Evolutionary conservation across 225 moss, liverwort and hornwort genomes (phyloP), one percentile per base, ranked within the genome.

Genomic region (Pleurozium schreberi): DNA sequence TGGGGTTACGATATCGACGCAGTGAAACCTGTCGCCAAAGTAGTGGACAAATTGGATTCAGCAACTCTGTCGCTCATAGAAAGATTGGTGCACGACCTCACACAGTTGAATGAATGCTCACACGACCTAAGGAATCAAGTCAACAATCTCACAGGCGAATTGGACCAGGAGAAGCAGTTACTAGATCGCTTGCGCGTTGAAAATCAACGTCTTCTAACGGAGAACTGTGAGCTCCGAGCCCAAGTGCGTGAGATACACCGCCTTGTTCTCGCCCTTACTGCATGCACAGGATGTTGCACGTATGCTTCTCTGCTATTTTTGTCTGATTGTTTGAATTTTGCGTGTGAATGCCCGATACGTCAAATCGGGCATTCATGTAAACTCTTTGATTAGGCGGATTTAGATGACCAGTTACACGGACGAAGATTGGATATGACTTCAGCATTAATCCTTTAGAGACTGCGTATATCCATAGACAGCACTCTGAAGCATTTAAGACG

Each of bases 1-100:
- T 96, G 96, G 96, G 95, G 95, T n/a, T 96, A 95, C 89, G 95
- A 95, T 87, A 89, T 88, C 74, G 92, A 92, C 69, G 89, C 92
- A 47, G 91, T 91, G 87, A 92, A 92, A 78, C 92, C 95, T 47
- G 90, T 95, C 50, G 89, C 92, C 70, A 93, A 90, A 73, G 92
- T 95, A 36, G 88, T 96, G 90, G 93, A 92, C 52, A 92, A 92
- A 53, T 82, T 95, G 85, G 96, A 96, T 88, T 77, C 92, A 47
- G 94, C 91, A 50, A 75, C 96, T 43, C 87, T 95, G 36, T 91
- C 88, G 71, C 94, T 96, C 43, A 85, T 95, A 34, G 95, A 95
- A 86, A 95, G 94, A 80, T 83, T 96, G 89, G 93, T 94, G 66
- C 93, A 95, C 78, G 96, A 96, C 69, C 92, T 96, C 76, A 87